A percentile compares a stretch with the other conserved stretches of the same genome.
These are phyloP conservation scores for Boletales sp. DNA, from an alignment of 768 basidiomycete species.

Conservation along the genomic window DNA sequence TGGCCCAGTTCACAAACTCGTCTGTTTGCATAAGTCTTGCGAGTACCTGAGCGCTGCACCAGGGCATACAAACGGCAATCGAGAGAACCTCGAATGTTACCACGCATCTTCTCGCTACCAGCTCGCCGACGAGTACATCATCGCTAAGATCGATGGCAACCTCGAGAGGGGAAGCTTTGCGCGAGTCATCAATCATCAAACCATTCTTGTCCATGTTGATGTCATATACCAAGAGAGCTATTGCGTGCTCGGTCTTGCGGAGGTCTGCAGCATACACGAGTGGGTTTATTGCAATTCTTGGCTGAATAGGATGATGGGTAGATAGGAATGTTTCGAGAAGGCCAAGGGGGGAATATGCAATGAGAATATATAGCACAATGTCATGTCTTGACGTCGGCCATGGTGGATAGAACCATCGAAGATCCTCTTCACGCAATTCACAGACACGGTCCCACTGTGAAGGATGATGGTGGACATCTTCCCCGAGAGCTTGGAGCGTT, in stretches of 20 bases:
- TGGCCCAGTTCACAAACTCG: conserved; percentile 1
- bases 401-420: not conserved
- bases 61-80: conserved; percentile 1
- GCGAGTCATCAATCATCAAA: not conserved
- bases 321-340: not conserved
- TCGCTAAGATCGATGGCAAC: not conserved
- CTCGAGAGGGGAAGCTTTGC: not conserved
- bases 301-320: not conserved
- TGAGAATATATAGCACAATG: not conserved
- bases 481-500: not conserved
- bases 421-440: not conserved
- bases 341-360: not conserved
- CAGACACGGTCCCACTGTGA: conserved; percentile 1
- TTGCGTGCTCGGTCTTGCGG: conserved; percentile 3
- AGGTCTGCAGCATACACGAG: conserved; percentile 8
- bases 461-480: not conserved
- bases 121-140: not conserved
- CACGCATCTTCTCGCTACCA: not conserved
- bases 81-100: not conserved
- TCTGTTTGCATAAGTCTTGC: not conserved
- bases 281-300: conserved; percentile 6
- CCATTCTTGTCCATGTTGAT: not conserved
- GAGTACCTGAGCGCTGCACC: conserved; percentile 1
- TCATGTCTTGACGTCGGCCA: conserved; percentile 4
- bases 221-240: not conserved